Base-by-base conservation (phyloP, 2,329 filamentous ascomycete genomes). In the Arthrobotrys sinensis region DNA sequence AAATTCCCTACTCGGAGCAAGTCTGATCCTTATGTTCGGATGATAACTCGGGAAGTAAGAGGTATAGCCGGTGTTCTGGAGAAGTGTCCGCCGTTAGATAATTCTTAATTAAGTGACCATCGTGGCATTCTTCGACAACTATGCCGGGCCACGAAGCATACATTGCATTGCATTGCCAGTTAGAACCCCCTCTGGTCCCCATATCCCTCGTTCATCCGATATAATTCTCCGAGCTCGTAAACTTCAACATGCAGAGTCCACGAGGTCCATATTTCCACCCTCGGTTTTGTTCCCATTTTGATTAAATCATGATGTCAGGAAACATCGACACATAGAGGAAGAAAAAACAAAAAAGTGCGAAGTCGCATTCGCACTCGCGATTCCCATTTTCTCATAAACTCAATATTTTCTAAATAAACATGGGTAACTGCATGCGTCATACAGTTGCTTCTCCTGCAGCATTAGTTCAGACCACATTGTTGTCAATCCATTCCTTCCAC, bases 401-500 rank as follows among this genome's bases (percentile, higher is more conserved):
- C 14, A 19, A 21, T 32, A 40, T 60, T 46, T 63, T 55, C 16
- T 28, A 48, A 36, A 10, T 24, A 43, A 36, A 36, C 4, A 67
- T 40, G 12, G 63, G 14, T 6, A 53, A 36, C 63, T 40, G n/a
- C 16, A 66, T 40, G 45, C 55, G 32, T 21, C 19, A 57, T 21
- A 43, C 21, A 7, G 36, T 11, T n/a, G 7, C 21, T 57, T 5
- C 4, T 4, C 4, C 6, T 19, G 16, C 36, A n/a, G 28, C 19
- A 19, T 62, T 70, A 57, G 24, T 43, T 52, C 86, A 91, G 75
- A 85, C 85, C 67, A 90, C 85, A 82, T 90, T 91, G 85, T 90
- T 89, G 82, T 87, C 86, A 83, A 97, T 84, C 91, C 92, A 97
- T 85, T 94, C 91, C 83, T 91, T 88, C 94, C 94, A 98, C 85